Conservation (phyloP, 306 rosid species). For the Gastrolobium villosum region DNA sequence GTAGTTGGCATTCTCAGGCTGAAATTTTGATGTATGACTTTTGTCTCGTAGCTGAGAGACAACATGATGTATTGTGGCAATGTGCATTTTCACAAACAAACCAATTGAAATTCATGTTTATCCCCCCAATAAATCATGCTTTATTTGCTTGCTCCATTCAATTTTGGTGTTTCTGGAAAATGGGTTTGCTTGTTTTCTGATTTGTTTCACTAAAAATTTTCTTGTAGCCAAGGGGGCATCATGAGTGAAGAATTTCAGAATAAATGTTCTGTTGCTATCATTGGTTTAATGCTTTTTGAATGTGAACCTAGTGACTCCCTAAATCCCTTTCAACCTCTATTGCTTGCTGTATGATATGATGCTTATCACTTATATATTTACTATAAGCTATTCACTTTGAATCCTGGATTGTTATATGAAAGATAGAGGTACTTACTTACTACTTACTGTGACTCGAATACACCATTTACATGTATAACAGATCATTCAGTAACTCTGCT, state of each 20-base stretch:
- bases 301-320: background rate
- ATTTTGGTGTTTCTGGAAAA: constrained; percentile 15
- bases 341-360: constrained; percentile 3
- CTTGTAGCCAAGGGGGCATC: background rate
- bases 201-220: background rate
- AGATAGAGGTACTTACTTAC: background rate
- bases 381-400: background rate
- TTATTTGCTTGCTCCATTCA: constrained; percentile 18
- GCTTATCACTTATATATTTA: background rate
- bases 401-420: background rate
- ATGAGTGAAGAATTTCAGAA: background rate
- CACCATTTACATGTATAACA: constrained; percentile 41
- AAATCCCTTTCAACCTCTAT: background rate
- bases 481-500: constrained; percentile 48
- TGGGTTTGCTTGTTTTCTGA: constrained; percentile 7
- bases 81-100: constrained; percentile 20
- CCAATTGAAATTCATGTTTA: constrained; percentile 25
- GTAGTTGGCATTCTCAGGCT: constrained; percentile 19
- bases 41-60: background rate
- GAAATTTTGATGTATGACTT: constrained; percentile 17
- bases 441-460: constrained; percentile 10
- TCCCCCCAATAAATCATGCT: constrained; percentile 5
- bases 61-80: constrained; percentile 11
- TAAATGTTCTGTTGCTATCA: background rate
- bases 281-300: constrained; percentile 7